A percentile compares a stretch with the other conserved stretches of the same genome.
phyloP scores from a whole-genome alignment of 352 stramenopile genomes.

The Pythium oligandrum region DNA sequence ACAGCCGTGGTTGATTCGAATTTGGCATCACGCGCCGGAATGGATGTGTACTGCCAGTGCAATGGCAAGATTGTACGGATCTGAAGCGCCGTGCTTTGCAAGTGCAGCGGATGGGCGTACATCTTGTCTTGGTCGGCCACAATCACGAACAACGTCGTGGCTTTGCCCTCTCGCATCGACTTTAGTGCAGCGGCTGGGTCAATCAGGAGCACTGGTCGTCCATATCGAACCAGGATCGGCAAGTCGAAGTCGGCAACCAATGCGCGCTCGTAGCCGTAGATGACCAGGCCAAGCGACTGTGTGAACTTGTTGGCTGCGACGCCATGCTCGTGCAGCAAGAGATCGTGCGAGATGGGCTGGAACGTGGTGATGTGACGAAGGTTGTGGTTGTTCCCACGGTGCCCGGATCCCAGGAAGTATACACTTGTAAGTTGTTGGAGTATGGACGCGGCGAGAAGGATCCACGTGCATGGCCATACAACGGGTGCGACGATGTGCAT shows the following conservation, averaged over 20 bases:
- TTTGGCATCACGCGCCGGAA: background rate
- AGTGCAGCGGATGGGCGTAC: background rate
- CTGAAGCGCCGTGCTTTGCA: background rate
- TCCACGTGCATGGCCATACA: background rate
- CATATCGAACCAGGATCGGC: background rate
- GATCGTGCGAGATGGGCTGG: background rate
- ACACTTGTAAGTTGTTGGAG: background rate
- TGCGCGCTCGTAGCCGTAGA: background rate
- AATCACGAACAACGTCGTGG: background rate
- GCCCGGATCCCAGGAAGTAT: background rate
- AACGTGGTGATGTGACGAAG: background rate
- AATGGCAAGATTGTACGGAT: background rate
- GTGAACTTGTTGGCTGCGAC: background rate
- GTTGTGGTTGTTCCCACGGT: background rate
- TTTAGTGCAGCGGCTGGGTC: background rate
- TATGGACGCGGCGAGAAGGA: background rate
- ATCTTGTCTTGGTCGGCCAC: background rate
- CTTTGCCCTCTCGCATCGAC: background rate
- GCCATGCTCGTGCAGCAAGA: background rate
- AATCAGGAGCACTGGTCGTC: background rate
- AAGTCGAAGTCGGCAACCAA: background rate
- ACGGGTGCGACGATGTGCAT: background rate
- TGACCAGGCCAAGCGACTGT: background rate
- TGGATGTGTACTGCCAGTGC: background rate
- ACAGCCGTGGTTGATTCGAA: too few species aligned